Base-by-base conservation (phyloP, 2,329 filamentous ascomycete species). In the Epichloe brachyelytri region DNA sequence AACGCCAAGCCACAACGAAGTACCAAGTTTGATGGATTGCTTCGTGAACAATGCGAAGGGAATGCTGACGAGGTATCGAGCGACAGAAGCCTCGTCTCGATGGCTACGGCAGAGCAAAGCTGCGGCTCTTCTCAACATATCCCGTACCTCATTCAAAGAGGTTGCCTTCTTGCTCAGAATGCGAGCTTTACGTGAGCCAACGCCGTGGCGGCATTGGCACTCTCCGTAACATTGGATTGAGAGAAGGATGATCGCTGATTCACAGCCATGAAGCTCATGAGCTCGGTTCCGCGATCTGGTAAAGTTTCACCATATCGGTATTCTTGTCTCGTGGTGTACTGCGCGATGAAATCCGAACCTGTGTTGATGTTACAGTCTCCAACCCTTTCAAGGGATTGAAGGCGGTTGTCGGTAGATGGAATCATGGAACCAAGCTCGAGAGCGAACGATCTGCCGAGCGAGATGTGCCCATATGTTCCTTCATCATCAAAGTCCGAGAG, bases 321-420 rank as follows among this genome's bases (percentile, higher is more conserved):
- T 62, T 95, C 90, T 64, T 98, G 94, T 38, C 93, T 85, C 26
- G 89, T 94, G 3, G 91, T 97, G 65, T 98, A 98, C 63, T 98
- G 91, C 2, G 93, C 89, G 62, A 98, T 82, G 60, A 98, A 95
- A 64, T 97, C 91, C 2, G 93, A 97, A 0, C 88, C 89, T 11
- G 90, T 89, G 64, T 97, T 95, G 64, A 96, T 84, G 55, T 80
- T 80, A 50, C 80, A 80, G 46, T 84, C 80, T 17, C 85, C 82
- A 55, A 86, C 78, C 37, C 77, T 78, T 57, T 94, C 87, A 46
- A 98, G 82, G 6, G 88, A 90, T 59, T 79, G 83, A 41, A 98
- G 75, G 55, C 88, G 81, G 62, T 94, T 88, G 63, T 98, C 91
- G 10, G 85, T 90, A 5, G 78, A 76, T 5, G 94, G 91, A 51